Evolutionary conservation across 768 basidiomycete genomes (phyloP), one percentile per base, ranked within the genome.

Genomic region (Inosperma sp.): DNA sequence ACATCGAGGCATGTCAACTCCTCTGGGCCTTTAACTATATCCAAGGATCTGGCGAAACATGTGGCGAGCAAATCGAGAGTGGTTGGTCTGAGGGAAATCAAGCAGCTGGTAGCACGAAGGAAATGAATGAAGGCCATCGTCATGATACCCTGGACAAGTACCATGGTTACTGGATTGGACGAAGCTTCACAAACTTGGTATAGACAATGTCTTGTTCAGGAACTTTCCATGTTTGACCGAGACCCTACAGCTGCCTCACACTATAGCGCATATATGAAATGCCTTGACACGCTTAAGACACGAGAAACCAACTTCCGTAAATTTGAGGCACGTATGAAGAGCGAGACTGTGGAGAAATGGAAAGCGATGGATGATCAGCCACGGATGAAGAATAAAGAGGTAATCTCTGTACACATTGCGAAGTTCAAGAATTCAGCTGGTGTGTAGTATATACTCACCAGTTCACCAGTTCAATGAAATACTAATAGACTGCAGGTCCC

Each of bases 61-160:
- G 45, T 30, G 65, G 65, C 1, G 67, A 70, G 52, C 36, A 52
- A 30, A 67, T 70, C 25, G 66, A 70, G 35, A 57, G 49, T 5
- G 36, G 49, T 1, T 64, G 64, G 61, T 56, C 60, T 4, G 64
- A 64, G 44, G 41, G 44, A 9, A 68, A 68, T 33, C 59, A 57
- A 25, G 53, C 58, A 2, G 59, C 53, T 8, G 62, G 57, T 6
- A 65, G 60, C 48, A 68, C 65, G 2, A 63, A 61, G 29, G 59
- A 68, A 36, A 49, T 51, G 54, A 68, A 68, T 37, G 53, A 54
- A 17, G 67, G 65, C 0, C 62, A 68, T 37, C 56, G 63, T 1
- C 65, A 68, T 36, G 66, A 67, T 42, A 59, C 35, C 8, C 48
- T 69, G 12, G 59, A 65, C 29, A 62, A 61, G 33, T 54, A 51